Evolutionary conservation across 352 stramenopile species (phyloP), one percentile per base, ranked within the genome.

Genomic region (Globisporangium orthogonon): DNA sequence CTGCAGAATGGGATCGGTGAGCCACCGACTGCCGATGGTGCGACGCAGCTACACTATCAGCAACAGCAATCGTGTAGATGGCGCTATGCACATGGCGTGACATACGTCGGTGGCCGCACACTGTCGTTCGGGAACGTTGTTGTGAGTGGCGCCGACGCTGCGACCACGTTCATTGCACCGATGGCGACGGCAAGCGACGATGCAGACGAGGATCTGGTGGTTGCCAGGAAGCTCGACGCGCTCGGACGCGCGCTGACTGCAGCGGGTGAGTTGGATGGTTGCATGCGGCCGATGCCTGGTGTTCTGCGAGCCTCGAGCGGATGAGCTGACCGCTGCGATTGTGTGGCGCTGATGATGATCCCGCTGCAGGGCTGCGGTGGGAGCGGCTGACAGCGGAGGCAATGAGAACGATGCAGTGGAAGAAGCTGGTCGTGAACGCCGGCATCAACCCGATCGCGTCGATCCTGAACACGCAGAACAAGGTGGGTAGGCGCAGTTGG

Each of bases 341-440:
- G n/a, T n/a, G n/a, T n/a, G n/a, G n/a, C n/a, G n/a, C n/a, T 37
- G 2, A 40, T 60, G 17, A 31, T 51, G 37, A 23, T 55, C 15
- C 56, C 9, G 29, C 17, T 18, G 40, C 40, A 89, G 79, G 74
- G 31, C 52, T 88, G 23, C 61, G 52, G 13, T 84, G 66, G 39
- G 35, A 86, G 48, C 51, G 76, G 7, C 45, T 92, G n/a, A 56
- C 68, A 13, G 33, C 55, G 0, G 56, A 58, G 5, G 62, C 74
- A 15, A 87, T 89, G 69, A 70, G 87, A 56, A 67, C 65, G 11
- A 87, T 86, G 37, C 66, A 86, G 11, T 93, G 83, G 83, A 69
- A 71, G 17, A 93, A 93, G 49, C 64, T 91, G 37, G 83, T 93
- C 62, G 76, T 93, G 40, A 93, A 93, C 56, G 83, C 83, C 2